phyloP scores from a whole-genome alignment of 2,329 filamentous ascomycete genomes.

The Alternaria hordeiaustralica region DNA sequence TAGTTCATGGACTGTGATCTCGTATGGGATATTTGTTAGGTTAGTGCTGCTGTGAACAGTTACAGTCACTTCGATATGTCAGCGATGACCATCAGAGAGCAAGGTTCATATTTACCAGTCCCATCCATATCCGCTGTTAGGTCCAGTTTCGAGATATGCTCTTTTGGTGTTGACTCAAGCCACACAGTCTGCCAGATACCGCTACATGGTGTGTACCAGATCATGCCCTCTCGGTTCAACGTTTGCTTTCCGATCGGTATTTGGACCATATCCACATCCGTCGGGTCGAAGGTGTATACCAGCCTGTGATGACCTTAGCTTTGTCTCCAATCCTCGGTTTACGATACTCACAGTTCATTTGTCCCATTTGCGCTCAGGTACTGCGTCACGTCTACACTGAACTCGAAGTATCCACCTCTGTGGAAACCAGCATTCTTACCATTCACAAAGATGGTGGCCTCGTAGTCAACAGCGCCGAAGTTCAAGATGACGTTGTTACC shows the following conservation, averaged over 20 bases:
- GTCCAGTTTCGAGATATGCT: conserved; percentile 66
- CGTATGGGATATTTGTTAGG: conserved; percentile 43
- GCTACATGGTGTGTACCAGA: conserved; percentile 75
- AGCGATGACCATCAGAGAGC: conserved; percentile 5
- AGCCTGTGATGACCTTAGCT: conserved; percentile 50
- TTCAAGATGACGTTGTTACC: conserved; percentile 58
- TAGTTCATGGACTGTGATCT: conserved; percentile 49
- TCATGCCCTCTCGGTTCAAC: conserved; percentile 60
- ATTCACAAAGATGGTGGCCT: conserved; percentile 66
- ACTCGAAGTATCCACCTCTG: conserved; percentile 67
- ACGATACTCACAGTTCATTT: conserved; percentile 61
- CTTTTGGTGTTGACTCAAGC: conserved; percentile 67
- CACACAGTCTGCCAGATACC: conserved; percentile 79
- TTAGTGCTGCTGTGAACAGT: conserved; percentile 59
- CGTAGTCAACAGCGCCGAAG: conserved; percentile 66
- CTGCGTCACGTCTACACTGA: conserved; percentile 65
- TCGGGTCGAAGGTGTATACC: conserved; percentile 72
- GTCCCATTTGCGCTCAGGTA: conserved; percentile 49
- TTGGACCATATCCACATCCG: conserved; percentile 61
- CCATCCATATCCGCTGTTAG: conserved; percentile 57
- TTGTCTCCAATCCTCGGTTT: background rate
- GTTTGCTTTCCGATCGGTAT: conserved; percentile 73
- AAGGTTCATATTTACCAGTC: conserved; percentile 23
- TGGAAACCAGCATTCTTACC: conserved; percentile 60
- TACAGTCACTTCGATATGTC: conserved; percentile 57